These are phyloP conservation scores for Cadophora luteo-olivacea DNA, from an alignment of 2,329 filamentous ascomycete genomes.

Conservation along the genomic window DNA sequence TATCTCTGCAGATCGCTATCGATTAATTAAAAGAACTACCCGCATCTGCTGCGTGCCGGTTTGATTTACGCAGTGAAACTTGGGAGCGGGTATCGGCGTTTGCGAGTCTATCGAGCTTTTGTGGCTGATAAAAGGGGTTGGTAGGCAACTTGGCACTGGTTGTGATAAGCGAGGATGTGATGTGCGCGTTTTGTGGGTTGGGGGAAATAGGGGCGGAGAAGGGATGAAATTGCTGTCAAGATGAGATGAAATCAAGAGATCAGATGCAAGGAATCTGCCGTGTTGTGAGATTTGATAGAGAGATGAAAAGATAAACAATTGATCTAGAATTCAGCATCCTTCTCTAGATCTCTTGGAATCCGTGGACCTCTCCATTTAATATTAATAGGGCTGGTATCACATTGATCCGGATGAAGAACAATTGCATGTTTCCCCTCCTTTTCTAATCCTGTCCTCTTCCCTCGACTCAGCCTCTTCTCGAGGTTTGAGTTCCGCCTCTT, in stretches of 20 bases:
- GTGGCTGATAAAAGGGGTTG: background rate
- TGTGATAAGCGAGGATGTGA: background rate
- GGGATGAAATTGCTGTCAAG: background rate
- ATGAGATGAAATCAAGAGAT: background rate
- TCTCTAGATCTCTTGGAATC: no score
- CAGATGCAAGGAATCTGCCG: background rate
- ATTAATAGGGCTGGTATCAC: background rate
- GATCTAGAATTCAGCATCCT: no score
- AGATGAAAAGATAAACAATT: background rate
- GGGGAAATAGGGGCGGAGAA: conserved; percentile 1
- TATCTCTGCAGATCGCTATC: background rate
- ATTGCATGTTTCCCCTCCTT: conserved; percentile 1
- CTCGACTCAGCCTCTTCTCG: background rate
- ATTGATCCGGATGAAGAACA: background rate
- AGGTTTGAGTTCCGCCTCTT: background rate
- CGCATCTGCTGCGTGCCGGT: conserved; percentile 5
- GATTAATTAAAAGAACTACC: background rate
- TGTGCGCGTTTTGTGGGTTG: background rate
- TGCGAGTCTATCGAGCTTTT: background rate
- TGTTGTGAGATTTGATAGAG: background rate
- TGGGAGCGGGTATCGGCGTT: background rate
- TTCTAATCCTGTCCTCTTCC: background rate
- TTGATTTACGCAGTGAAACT: conserved; percentile 7
- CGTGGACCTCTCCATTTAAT: no score
- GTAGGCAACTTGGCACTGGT: background rate